A percentile compares a stretch with the other conserved stretches of the same genome.
phyloP scores from a whole-genome alignment of 2,329 filamentous ascomycete species.

The Aspergillus sp. region DNA sequence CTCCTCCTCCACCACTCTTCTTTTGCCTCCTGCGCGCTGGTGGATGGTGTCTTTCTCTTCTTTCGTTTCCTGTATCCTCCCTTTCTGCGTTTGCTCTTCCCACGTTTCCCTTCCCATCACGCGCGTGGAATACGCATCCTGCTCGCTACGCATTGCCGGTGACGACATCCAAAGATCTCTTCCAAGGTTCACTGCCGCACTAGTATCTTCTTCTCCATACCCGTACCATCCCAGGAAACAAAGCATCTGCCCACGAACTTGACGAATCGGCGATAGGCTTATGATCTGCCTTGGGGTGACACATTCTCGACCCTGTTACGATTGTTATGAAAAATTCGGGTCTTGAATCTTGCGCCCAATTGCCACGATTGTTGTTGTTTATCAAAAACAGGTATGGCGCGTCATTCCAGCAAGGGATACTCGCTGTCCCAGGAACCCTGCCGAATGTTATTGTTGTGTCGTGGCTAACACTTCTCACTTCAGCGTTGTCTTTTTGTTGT shows the following conservation, averaged over 20 bases:
- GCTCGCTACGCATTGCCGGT: conserved; percentile 4
- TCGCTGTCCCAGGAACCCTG: conserved; percentile 1
- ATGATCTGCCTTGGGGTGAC: conserved; percentile 17
- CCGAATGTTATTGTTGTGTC: conserved; percentile 10
- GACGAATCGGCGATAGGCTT: conserved; percentile 14
- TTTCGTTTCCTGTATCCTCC: neutral
- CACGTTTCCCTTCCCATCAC: conserved; percentile 4
- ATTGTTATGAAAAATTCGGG: conserved; percentile 14
- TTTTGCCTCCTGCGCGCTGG: neutral
- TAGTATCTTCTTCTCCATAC: conserved; percentile 10
- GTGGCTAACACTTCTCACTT: conserved; percentile 12
- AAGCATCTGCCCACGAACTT: conserved; percentile 8
- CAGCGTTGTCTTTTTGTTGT: conserved; percentile 14
- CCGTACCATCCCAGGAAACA: conserved; percentile 6
- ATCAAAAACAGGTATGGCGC: conserved; percentile 19
- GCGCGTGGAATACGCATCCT: neutral
- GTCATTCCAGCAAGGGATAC: conserved; percentile 18
- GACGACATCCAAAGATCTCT: neutral
- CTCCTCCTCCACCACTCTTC: conserved; percentile 4
- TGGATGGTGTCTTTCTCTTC: neutral
- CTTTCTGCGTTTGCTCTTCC: conserved; percentile 12
- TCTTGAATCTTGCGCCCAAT: conserved; percentile 6
- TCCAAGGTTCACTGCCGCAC: conserved; percentile 15
- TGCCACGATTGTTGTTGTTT: conserved; percentile 17
- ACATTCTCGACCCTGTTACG: conserved; percentile 11